phyloP scores from a whole-genome alignment of 208 protist genomes.

The Crithidia mellificae region DNA sequence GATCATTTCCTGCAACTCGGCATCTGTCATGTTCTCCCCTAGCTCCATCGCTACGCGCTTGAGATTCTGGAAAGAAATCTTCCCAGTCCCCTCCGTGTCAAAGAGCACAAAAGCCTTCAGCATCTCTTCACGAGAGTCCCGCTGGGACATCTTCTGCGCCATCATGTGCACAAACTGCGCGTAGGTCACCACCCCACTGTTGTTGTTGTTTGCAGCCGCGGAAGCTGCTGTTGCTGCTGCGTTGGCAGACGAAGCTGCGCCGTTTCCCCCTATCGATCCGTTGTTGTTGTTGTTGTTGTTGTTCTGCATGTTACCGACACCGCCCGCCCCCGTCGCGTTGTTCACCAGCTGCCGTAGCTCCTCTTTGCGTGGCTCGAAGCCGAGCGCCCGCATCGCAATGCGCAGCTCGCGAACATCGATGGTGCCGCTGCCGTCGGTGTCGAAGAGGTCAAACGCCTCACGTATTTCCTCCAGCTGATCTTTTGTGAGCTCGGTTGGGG shows the following conservation, averaged over 20 bases:
- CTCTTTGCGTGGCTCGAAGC: slow-evolving; percentile 94
- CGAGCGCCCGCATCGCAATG: slow-evolving; percentile 93
- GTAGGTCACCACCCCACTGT: slow-evolving; percentile 68
- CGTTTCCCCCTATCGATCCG: neutral
- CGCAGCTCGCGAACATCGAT: slow-evolving; percentile 94
- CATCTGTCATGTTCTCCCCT: slow-evolving; percentile 96
- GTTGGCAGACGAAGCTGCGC: neutral
- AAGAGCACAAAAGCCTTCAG: slow-evolving; percentile 96
- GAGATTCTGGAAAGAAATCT: slow-evolving; percentile 97
- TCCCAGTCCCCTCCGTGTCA: slow-evolving; percentile 94
- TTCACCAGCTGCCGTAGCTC: slow-evolving; percentile 91
- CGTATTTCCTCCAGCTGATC: slow-evolving; percentile 93
- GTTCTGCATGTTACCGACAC: too few species aligned
- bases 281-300: neutral
- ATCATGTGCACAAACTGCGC: slow-evolving; percentile 90
- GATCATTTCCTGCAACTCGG: slow-evolving; percentile 98
- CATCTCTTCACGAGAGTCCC: slow-evolving; percentile 94
- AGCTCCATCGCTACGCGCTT: slow-evolving; percentile 95
- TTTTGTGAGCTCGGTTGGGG: slow-evolving; percentile 49
- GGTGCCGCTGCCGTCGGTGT: slow-evolving; percentile 93
- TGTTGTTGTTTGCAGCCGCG: slow-evolving; percentile 6
- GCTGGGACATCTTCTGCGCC: slow-evolving; percentile 85
- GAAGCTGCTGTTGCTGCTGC: neutral
- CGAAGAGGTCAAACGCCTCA: slow-evolving; percentile 97
- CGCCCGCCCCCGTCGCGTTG: slow-evolving; percentile 9